Evolutionary conservation across 139 green algal genomes (phyloP), one percentile per base, ranked within the genome.

Genomic region (Chlorella sp.): DNA sequence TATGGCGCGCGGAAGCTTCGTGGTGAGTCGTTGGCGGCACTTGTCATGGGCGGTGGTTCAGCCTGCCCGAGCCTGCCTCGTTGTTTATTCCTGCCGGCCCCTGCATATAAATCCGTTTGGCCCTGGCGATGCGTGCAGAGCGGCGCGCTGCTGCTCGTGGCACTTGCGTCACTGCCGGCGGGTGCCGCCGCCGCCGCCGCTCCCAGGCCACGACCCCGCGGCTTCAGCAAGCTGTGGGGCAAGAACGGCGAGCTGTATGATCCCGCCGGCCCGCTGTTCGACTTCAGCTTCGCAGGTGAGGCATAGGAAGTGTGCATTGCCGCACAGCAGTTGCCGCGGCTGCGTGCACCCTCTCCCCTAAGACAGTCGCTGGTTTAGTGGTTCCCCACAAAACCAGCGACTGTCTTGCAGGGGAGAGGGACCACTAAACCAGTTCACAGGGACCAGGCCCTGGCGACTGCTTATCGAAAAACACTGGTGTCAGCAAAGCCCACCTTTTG

Each of bases 211-310:
- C n/a, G n/a, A n/a, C n/a, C n/a, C n/a, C n/a, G n/a, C 7, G 18
- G 2, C n/a, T 76, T 77, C 34, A 86, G 82, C 57, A 53, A 76
- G n/a, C 57, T 86, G 32, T 86, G 82, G 82, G 82, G 82, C 34
- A 86, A 76, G 34, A 36, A 86, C 24, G 82, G 82, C 82, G 82
- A 86, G 82, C 57, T 77, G 57, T 86, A 60, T 60, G 36, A 76
- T 21, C 82, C 82, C 1, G 34, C 34, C 18, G 77, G 79, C 60
- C 18, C n/a, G 3, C 82, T 86, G n/a, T 60, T 60, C 26, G 82
- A 86, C 82, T 86, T 86, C 61, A 86, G 82, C 82, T 86, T 48
- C 57, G 81, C 81, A 75, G 81, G 81, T 73, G 16, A 53, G 36
- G 40, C 36, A 57, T 57, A 34, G 69, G 60, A 71, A 71, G 64